phyloP scores from a whole-genome alignment of 1,284 basidiomycete genomes.

The Porodaedalea pini region DNA sequence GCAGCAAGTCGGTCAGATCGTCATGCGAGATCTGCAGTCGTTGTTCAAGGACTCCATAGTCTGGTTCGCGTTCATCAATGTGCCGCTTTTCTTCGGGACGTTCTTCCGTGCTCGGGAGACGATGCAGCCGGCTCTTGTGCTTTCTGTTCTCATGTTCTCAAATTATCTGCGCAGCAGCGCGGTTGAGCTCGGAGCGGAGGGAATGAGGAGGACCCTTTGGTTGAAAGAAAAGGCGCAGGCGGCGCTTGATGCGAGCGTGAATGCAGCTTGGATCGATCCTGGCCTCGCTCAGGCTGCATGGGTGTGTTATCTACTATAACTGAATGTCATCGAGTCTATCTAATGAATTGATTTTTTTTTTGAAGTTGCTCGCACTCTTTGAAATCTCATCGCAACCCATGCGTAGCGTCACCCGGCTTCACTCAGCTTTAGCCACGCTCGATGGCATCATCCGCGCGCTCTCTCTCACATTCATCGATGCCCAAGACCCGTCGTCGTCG shows the following conservation, averaged over 20 bases:
- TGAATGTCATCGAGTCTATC: constrained; percentile 1
- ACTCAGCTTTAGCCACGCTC: constrained; percentile 56
- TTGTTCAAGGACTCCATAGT: constrained; percentile 61
- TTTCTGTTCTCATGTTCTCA: constrained; percentile 62
- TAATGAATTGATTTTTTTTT: not conserved
- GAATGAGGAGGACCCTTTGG: constrained; percentile 51
- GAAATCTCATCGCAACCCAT: constrained; percentile 66
- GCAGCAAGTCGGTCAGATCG: constrained; percentile 40
- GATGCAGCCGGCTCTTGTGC: constrained; percentile 65
- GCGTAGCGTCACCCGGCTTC: constrained; percentile 49
- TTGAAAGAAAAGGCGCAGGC: constrained; percentile 65
- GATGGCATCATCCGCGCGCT: constrained; percentile 65
- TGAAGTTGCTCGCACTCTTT: constrained; percentile 67
- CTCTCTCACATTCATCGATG: constrained; percentile 48
- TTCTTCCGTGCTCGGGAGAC: constrained; percentile 54
- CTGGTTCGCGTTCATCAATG: constrained; percentile 70
- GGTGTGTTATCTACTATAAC: constrained; percentile 41
- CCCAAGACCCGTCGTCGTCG: constrained; percentile 22
- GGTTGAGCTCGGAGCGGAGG: constrained; percentile 43
- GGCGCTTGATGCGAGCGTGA: constrained; percentile 67
- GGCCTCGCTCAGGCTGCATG: constrained; percentile 69
- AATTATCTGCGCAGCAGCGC: constrained; percentile 70
- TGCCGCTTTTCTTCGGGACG: constrained; percentile 59
- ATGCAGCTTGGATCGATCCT: constrained; percentile 66
- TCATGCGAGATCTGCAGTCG: constrained; percentile 59